Base-by-base conservation (phyloP, 768 basidiomycete genomes). In the Lentinula raphanica region DNA sequence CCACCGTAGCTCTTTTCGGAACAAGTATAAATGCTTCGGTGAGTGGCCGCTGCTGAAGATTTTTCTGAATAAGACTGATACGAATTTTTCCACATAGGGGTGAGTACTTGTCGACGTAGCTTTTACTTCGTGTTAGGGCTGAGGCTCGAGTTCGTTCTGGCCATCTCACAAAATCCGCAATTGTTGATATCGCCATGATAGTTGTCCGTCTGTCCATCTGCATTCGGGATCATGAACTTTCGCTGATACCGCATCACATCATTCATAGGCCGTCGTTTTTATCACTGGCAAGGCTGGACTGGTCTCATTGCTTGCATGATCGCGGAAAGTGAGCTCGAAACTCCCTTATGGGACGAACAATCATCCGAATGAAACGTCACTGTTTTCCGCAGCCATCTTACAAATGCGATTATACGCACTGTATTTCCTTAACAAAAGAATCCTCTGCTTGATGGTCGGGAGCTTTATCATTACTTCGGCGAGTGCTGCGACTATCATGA, bases 361-460 rank as follows among this genome's bases (percentile, higher is more conserved):
- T 29, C n/a, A 28, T 28, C 15, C 21, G 15, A 44, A 17, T 11
- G 8, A 15, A 28, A 28, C 23, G 2, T 45, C n/a, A n/a, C n/a
- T n/a, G n/a, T n/a, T n/a, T 44, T 54, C 39, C 21, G 32, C 40
- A 85, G 83, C 79, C 44, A 84, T 85, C 60, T 72, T 85, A 17
- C 83, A 84, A 69, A 79, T 84, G 69, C 80, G 85, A 28, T 66
- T 86, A n/a, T 85, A 83, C 66, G 85, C 83, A 1, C 69, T 86
- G 60, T 85, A 84, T 65, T 78, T 76, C 49, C 65, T 81, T 23
- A 74, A 82, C 68, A 81, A 78, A 62, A 76, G 70, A 54, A 65
- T 86, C 17, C 73, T 87, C 3, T 67, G 67, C 3, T 55, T 80
- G 19, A 82, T 83, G 78, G 66, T 71, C 5, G 51, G 63, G 19